phyloP scores from a whole-genome alignment of 352 stramenopile species.

The Thalassiosira exigua region DNA sequence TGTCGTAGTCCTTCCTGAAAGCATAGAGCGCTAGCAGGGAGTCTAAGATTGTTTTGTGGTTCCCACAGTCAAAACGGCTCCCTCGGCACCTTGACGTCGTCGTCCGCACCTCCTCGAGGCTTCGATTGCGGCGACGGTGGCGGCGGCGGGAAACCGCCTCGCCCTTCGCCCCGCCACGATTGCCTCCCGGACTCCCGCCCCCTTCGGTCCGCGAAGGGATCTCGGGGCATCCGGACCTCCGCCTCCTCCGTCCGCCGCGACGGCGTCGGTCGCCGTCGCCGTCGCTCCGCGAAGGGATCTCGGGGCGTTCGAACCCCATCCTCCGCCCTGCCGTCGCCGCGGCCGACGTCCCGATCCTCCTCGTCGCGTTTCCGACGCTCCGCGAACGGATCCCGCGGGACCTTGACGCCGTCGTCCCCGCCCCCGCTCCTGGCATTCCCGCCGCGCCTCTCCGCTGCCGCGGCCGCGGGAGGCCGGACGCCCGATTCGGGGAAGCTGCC shows the following conservation, averaged over 20 bases:
- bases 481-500: neutral
- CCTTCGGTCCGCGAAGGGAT: neutral
- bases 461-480: neutral
- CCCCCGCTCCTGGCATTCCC: neutral
- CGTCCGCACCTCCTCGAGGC: too few species aligned
- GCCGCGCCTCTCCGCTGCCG: neutral
- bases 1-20: too few species aligned
- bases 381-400: conserved; percentile 25
- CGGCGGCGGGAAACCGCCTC: too few species aligned
- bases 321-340: neutral
- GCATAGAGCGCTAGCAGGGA: too few species aligned
- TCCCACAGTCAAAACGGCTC: too few species aligned
- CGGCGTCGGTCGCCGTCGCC: neutral
- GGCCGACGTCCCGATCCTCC: neutral
- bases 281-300: conserved; percentile 18
- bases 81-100: too few species aligned
- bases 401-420: conserved; percentile 20
- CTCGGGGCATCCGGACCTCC: neutral
- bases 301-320: neutral
- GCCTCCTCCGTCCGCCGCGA: neutral
- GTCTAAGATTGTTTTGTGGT: too few species aligned
- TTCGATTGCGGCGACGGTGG: too few species aligned
- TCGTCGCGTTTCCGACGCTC: conserved; percentile 15
- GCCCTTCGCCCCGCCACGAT: too few species aligned
- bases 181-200: too few species aligned